Percentiles rank a stretch among this genome's conserved stretches.
Conservation (phyloP, 148 eudicot species). For the Linanthus parryae region DNA sequence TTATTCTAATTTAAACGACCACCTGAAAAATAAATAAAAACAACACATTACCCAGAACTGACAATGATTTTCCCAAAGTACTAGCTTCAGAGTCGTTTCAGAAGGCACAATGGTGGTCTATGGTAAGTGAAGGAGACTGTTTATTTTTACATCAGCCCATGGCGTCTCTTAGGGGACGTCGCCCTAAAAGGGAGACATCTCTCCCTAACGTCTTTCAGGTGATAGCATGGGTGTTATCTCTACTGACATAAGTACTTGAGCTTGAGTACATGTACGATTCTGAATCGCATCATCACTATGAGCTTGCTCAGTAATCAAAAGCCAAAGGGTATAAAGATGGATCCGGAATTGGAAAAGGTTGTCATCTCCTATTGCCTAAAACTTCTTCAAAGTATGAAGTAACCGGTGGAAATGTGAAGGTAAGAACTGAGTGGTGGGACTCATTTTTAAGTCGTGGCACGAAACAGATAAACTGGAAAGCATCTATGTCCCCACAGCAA, state of each 20-base stretch:
- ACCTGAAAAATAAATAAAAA: too few relatives aligned
- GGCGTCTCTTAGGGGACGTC: too few relatives aligned
- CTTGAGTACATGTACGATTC: constrained; percentile 12
- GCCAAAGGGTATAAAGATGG: neutral
- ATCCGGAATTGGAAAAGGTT: constrained; percentile 5
- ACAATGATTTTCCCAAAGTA: too few relatives aligned
- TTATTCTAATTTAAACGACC: too few relatives aligned
- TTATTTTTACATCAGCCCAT: too few relatives aligned
- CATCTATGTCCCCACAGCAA: neutral
- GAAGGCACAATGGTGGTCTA: too few relatives aligned
- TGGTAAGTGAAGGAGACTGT: too few relatives aligned
- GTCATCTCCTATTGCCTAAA: constrained; percentile 13
- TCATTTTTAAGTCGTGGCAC: constrained; percentile 9
- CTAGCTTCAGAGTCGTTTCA: too few relatives aligned
- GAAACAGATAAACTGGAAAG: constrained; percentile 1
- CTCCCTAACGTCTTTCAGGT: too few relatives aligned
- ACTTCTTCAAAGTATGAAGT: constrained; percentile 14
- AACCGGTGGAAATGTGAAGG: neutral
- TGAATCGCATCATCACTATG: constrained; percentile 12
- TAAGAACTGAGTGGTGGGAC: constrained; percentile 16
- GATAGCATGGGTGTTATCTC: too few relatives aligned
- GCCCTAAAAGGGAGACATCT: too few relatives aligned
- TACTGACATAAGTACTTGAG: constrained; percentile 8
- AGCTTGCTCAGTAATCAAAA: neutral
- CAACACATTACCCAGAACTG: too few relatives aligned